Evolutionary conservation across 2,329 filamentous ascomycete species (phyloP).

Genomic region (Calonectria crousiana): DNA sequence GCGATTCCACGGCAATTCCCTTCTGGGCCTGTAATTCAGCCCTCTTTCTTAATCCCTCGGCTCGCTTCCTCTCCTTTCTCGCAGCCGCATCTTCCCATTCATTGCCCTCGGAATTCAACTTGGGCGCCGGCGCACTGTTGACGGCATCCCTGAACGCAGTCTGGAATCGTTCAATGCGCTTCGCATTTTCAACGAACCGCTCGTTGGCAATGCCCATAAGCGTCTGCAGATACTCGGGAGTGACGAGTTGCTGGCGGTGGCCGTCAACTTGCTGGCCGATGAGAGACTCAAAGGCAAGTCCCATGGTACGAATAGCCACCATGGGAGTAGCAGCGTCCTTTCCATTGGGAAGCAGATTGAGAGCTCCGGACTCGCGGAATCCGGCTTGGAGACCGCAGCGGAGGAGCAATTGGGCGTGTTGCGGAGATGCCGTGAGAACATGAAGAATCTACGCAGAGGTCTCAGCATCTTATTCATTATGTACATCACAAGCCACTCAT

Average conservation of each 20-base stretch:
- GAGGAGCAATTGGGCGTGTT: slow-evolving; percentile 81
- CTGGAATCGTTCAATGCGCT: slow-evolving; percentile 75
- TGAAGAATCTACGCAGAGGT: slow-evolving; percentile 80
- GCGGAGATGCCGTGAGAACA: slow-evolving; percentile 80
- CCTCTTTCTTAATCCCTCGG: slow-evolving; percentile 68
- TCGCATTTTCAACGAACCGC: slow-evolving; percentile 77
- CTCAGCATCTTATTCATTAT: slow-evolving; percentile 35
- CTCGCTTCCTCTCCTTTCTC: slow-evolving; percentile 67
- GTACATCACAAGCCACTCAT: neutral
- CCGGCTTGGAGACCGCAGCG: slow-evolving; percentile 83
- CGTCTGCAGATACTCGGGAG: slow-evolving; percentile 74
- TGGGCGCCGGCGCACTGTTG: slow-evolving; percentile 35
- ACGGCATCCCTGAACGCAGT: slow-evolving; percentile 58
- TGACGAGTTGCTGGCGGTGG: slow-evolving; percentile 64
- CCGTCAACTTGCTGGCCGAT: slow-evolving; percentile 69
- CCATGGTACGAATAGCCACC: slow-evolving; percentile 87
- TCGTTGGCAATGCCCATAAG: slow-evolving; percentile 80
- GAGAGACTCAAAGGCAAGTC: slow-evolving; percentile 84
- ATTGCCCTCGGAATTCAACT: slow-evolving; percentile 50
- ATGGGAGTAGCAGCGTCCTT: slow-evolving; percentile 69
- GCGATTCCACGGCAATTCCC: slow-evolving; percentile 17
- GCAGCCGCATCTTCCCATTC: slow-evolving; percentile 68
- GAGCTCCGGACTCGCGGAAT: slow-evolving; percentile 90
- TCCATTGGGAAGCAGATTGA: slow-evolving; percentile 66
- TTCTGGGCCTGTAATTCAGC: slow-evolving; percentile 52